Evolutionary conservation across 805 yeast species (phyloP), one percentile per base, ranked within the genome.

Genomic region (Myxozyma kluyveri): DNA sequence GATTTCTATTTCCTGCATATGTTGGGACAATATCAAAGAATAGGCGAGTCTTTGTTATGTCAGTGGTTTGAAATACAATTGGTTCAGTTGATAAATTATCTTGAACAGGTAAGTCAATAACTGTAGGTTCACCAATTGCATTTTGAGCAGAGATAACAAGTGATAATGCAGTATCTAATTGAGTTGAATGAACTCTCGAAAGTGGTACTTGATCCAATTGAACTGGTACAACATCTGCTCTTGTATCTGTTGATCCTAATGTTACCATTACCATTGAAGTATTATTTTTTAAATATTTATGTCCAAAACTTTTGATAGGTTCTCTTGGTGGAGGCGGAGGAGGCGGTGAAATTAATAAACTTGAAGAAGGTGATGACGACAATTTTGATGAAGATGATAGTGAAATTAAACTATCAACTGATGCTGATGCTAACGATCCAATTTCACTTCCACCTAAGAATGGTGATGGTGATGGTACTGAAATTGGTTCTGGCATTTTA

Each of bases 1-100:
- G 76, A 56, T 67, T 64, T 49, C 65, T 57, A 48, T 60, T 51
- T 29, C 63, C 66, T 18, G 69, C 62, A 41, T 88, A 89, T 0
- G 97, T 88, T 22, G 96, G 96, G 17, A 90, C 88, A 50, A 90
- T 77, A 67, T 91, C 98, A 69, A 91, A 91, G 35, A 81, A 79
- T 33, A 91, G 67, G 47, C 83, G 79, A 33, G 76, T 69, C 7
- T 65, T 57, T n/a, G 42, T 23, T n/a, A 61, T 78, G 29, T 72
- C 71, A 36, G 72, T 68, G 47, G 77, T 76, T 55, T 82, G 82
- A 70, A 91, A 88, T 6, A 83, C 74, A 38, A 91, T 78, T 2
- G 96, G 91, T 50, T 79, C 84, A 7, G 77, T 68, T 7, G 75
- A 61, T 26, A 65, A 64, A 54, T 82, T 88, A 45, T 79, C 83